A percentile compares a stretch with the other conserved stretches of the same genome.
These are phyloP conservation scores for Microbotryomycetes sp. DNA, from an alignment of 1,284 basidiomycete genomes.

Conservation along the genomic window DNA sequence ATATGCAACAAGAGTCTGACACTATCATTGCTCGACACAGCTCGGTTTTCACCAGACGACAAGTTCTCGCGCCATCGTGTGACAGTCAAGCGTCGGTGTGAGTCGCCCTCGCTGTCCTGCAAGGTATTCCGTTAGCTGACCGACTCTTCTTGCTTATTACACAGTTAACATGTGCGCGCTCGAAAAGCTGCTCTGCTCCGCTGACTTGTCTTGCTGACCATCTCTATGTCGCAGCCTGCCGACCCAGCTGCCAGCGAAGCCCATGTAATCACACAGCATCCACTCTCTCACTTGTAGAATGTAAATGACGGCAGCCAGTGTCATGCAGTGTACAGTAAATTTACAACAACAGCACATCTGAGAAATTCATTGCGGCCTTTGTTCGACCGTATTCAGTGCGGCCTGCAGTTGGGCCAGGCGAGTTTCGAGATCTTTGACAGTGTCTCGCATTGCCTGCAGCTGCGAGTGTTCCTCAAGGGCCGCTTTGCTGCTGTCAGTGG, in stretches of 20 bases:
- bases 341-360: too few species aligned
- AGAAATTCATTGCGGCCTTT: too few species aligned
- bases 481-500: too few species aligned
- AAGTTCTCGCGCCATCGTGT: slow-evolving; percentile 94
- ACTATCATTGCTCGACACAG: slow-evolving; percentile 44
- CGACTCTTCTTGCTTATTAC: not conserved
- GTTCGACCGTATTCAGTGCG: too few species aligned
- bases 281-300: too few species aligned
- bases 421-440: not conserved
- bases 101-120: slow-evolving; percentile 9
- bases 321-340: not conserved
- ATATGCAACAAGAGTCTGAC: not conserved
- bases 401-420: not conserved
- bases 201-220: not conserved
- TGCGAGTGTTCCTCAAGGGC: not conserved
- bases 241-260: slow-evolving; percentile 82
- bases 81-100: slow-evolving; percentile 79
- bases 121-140: not conserved
- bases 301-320: too few species aligned
- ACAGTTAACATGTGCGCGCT: slow-evolving; percentile 2
- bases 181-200: not conserved
- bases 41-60: slow-evolving; percentile 94
- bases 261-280: slow-evolving; percentile 59
- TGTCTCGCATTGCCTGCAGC: not conserved
- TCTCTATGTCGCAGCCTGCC: slow-evolving; percentile 55